Percentiles rank a stretch among this genome's conserved stretches.
Evolutionary conservation across 352 stramenopile species (phyloP).

Genomic region (Globisporangium apiculatum): DNA sequence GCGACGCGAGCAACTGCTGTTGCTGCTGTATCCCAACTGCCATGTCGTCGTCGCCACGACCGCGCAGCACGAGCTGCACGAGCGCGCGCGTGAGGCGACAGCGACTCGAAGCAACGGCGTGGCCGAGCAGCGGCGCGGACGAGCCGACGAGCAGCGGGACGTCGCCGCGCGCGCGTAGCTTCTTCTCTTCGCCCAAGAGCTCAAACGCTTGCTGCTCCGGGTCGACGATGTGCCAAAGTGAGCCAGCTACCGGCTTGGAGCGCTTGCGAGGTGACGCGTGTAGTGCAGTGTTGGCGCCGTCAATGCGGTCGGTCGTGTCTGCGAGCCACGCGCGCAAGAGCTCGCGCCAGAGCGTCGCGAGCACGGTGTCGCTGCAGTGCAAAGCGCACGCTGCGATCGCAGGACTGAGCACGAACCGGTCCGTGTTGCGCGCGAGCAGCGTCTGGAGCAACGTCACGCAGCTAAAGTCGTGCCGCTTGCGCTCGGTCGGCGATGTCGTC

Average conservation of each 20-base stretch:
- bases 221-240: conserved; percentile 30
- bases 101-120: conserved; percentile 3
- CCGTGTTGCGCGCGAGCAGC: conserved; percentile 66
- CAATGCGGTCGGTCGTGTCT: too few relatives aligned
- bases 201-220: conserved; percentile 43
- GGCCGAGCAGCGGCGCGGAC: neutral
- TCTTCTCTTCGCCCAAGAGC: conserved; percentile 40
- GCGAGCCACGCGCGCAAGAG: conserved; percentile 23
- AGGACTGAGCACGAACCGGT: conserved; percentile 66
- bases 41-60: neutral
- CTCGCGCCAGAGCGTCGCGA: conserved; percentile 37
- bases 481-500: conserved; percentile 2
- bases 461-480: conserved; percentile 47
- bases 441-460: conserved; percentile 66
- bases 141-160: neutral
- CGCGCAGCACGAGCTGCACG: conserved; percentile 28
- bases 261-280: too few relatives aligned
- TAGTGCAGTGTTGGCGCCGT: neutral
- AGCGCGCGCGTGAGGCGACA: conserved; percentile 36
- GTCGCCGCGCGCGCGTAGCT: conserved; percentile 15
- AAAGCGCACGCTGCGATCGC: conserved; percentile 63
- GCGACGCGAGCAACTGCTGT: conserved; percentile 17
- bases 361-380: conserved; percentile 45
- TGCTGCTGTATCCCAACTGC: conserved; percentile 1
- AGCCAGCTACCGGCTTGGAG: neutral